Percentiles rank a stretch among this genome's conserved stretches.
Evolutionary conservation across 805 yeast species (phyloP).

Genomic region (Candida tammaniensis): DNA sequence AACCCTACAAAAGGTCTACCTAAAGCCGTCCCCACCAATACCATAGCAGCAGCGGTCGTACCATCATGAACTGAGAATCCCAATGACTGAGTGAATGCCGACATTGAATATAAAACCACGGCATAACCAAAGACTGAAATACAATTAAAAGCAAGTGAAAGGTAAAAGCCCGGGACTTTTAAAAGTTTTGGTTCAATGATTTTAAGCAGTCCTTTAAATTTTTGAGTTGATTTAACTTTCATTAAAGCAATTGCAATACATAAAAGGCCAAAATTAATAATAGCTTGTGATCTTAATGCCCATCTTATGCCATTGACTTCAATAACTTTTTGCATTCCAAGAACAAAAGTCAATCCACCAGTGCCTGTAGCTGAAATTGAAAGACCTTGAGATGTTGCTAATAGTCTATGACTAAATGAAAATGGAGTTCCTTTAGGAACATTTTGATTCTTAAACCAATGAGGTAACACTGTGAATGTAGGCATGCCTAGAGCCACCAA

Average conservation of each 20-base stretch:
- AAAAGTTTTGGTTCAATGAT: conserved; percentile 42
- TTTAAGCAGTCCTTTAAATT: conserved; percentile 22
- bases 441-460: conserved; percentile 65
- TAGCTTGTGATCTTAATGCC: conserved; percentile 52
- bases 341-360: conserved; percentile 50
- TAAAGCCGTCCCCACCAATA: conserved; percentile 51
- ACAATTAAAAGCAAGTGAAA: conserved; percentile 35
- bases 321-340: conserved; percentile 47
- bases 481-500: conserved; percentile 59
- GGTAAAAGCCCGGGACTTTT: conserved; percentile 35
- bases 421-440: conserved; percentile 44
- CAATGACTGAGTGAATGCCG: conserved; percentile 57
- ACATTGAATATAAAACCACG: conserved; percentile 53
- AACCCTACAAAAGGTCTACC: conserved; percentile 59
- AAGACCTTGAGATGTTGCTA: conserved; percentile 25
- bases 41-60: conserved; percentile 57
- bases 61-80: conserved; percentile 58
- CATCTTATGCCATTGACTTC: conserved; percentile 38
- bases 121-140: conserved; percentile 61
- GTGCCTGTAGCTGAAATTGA: conserved; percentile 51
- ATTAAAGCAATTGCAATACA: conserved; percentile 21
- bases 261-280: conserved; percentile 27
- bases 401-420: background rate
- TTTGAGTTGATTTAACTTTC: conserved; percentile 16
- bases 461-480: conserved; percentile 58